Conservation (phyloP, 345 rosid species). For the Euphorbia pulcherrima region DNA sequence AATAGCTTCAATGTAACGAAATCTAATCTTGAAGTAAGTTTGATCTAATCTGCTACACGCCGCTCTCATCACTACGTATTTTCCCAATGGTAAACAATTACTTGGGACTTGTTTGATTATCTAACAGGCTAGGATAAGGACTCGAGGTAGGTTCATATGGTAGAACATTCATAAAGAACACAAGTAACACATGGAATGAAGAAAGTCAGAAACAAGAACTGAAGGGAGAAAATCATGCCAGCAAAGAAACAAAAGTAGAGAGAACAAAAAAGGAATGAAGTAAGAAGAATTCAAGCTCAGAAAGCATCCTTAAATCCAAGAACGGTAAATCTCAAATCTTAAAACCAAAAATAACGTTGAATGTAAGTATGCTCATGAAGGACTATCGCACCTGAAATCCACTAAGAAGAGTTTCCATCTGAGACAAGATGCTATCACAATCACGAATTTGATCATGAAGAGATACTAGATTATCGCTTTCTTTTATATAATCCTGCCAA, state of each 20-base stretch:
- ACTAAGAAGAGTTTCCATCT: slow-evolving; percentile 93
- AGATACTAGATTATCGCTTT: slow-evolving; percentile 91
- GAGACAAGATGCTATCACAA: slow-evolving; percentile 85
- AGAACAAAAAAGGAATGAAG: background rate
- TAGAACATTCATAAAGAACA: background rate
- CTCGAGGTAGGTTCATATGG: background rate
- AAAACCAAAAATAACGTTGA: background rate
- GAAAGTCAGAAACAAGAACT: background rate
- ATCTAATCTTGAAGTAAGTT: background rate
- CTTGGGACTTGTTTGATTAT: background rate
- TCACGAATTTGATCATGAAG: slow-evolving; percentile 97
- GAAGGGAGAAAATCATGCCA: background rate
- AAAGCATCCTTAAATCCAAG: background rate
- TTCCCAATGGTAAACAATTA: background rate
- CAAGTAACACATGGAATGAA: background rate
- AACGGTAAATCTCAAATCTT: background rate
- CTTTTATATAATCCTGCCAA: slow-evolving; percentile 87
- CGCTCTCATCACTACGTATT: background rate
- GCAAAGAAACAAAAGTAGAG: background rate
- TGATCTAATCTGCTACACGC: background rate
- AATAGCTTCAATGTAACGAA: background rate
- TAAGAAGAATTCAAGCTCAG: background rate
- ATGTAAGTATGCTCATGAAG: background rate
- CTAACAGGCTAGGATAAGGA: background rate
- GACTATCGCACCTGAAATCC: slow-evolving; percentile 76